Percentiles rank a stretch among this genome's conserved stretches.
These are phyloP conservation scores for Eragrostis curvula DNA, from an alignment of 176 grass and related monocot species.

Conservation along the genomic window DNA sequence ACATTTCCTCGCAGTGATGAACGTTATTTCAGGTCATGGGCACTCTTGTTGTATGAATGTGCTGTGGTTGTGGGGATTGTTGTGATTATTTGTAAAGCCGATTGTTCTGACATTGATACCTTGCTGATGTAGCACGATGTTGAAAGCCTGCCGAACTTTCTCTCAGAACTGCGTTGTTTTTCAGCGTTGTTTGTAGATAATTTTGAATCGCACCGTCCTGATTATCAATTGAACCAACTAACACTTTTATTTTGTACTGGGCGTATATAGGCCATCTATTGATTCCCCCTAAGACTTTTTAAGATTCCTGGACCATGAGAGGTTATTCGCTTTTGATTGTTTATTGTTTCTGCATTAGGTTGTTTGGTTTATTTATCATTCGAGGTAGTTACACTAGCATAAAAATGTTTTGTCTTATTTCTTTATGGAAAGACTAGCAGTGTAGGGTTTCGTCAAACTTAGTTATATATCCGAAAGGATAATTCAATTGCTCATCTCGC, in stretches of 20 bases:
- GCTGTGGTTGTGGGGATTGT: not conserved
- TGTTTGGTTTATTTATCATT: not conserved
- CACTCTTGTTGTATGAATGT: not conserved
- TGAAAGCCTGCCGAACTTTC: not conserved
- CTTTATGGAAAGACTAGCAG: not conserved
- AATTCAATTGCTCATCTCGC: not conserved
- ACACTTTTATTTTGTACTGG: not conserved
- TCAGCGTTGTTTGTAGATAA: not conserved
- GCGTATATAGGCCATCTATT: not conserved
- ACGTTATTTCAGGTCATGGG: not conserved
- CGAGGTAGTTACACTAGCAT: not conserved
- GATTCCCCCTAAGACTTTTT: not conserved
- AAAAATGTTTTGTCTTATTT: not conserved
- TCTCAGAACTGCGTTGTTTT: not conserved
- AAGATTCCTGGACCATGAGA: slow-evolving; percentile 8
- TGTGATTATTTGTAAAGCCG: not conserved
- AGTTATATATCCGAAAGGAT: not conserved
- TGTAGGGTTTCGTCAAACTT: not conserved
- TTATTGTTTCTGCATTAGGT: not conserved
- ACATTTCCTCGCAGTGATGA: not conserved
- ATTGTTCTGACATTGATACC: not conserved
- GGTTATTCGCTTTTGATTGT: not conserved
- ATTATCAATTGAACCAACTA: not conserved
- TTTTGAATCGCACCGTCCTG: not conserved
- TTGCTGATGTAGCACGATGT: not conserved